Evolutionary conservation across 805 yeast genomes (phyloP), one percentile per base, ranked within the genome.

Genomic region (Kazachstania kunashirensis): DNA sequence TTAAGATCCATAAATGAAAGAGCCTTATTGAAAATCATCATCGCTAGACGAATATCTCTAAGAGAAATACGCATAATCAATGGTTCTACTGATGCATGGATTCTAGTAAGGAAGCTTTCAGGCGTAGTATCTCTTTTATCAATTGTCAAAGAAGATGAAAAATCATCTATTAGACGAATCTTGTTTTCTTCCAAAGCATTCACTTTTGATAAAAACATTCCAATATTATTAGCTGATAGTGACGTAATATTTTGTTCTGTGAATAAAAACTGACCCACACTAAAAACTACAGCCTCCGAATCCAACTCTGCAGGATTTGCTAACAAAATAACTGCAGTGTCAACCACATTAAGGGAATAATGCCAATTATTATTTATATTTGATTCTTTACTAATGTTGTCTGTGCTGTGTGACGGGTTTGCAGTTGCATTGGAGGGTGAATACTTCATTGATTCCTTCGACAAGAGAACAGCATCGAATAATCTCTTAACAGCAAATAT

Each of bases 261-360:
- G 3, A 84, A 53, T 31, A 79, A 61, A 3, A 86, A 59, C 50
- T 88, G 95, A 41, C 81, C 94, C 11, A 86, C 75, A 50, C 84
- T 83, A 63, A 92, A 80, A 2, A 89, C 96, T 42, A 89, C 71
- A 0, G 97, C 97, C 49, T 88, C 95, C 0, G 95, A 75, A 42
- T 77, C 69, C 2, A 59, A 53, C 6, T 68, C 65, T 1, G 79
- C 68, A 0, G 95, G 84, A 53, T 89, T 83, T 0, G 95, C 95
- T 29, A 92, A 60, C 21, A 92, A 60, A 14, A 84, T 75, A 14
- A 89, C 66, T 0, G 94, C 84, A 0, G 89, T 77, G 38, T 84
- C 79, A 5, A 77, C 75, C 28, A 92, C 60, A 49, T 83, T 85
- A 25, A 89, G 52, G 1, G 83, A 70, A 43, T 70, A 73, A 0